Evolutionary conservation across 140 eudicot genomes (phyloP), one percentile per base, ranked within the genome.

Genomic region (Ambrosia hybrid): DNA sequence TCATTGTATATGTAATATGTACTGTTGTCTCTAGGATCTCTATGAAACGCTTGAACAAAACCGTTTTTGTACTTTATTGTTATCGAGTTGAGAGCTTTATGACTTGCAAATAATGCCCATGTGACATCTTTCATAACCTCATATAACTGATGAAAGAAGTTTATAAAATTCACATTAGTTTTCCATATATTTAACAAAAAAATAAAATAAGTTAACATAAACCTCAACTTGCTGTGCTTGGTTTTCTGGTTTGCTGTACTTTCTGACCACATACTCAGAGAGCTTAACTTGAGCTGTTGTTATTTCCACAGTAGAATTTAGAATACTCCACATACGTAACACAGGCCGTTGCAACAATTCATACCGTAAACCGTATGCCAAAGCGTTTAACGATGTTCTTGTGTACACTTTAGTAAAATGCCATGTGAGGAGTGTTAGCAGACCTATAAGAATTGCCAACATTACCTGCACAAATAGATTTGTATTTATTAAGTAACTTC

Each of bases 201-300:
- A 45, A 43, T 45, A 10, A 36, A 73, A 30, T 7, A 68, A 68
- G 9, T 38, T 43, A 74, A 61, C 51, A 72, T 57, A 63, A 68
- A 94, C 99, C 99, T 94, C 97, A 72, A 88, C 95, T 88, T 94
- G 88, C 76, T 93, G 85, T 68, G 89, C 97, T 80, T 88, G 96
- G 80, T 85, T 83, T 53, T 73, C 84, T 0, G 96, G 97, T 38
- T 83, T 84, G 89, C 79, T 85, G 80, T 94, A 90, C 51, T 80
- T 82, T 49, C 75, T 81, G 67, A 94, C 86, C 57, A 90, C 87
- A 37, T 81, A 90, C 70, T 94, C 99, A 2, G 99, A 86, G 46
- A 94, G 68, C 84, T 83, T 88, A 36, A 94, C 97, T 74, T 94
- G 99, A 60, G 99, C 87, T 13, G 97, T 94, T 2, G 97, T 87